Percentiles rank a stretch among this genome's conserved stretches.
Evolutionary conservation across 139 green algal species (phyloP).

Genomic region (Micractinium conductrix): DNA sequence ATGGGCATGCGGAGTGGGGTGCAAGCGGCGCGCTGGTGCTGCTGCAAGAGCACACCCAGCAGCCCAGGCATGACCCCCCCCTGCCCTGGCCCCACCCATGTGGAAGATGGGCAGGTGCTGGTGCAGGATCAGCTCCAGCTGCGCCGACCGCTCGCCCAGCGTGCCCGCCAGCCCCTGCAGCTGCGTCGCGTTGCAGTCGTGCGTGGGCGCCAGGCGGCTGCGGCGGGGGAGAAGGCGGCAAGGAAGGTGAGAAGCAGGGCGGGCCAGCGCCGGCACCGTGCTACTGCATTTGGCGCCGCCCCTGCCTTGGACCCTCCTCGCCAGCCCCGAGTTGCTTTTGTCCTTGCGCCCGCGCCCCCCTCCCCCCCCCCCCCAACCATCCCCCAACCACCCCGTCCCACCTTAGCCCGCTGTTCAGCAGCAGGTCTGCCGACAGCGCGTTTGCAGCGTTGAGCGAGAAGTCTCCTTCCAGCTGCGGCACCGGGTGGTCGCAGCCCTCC

Average conservation of each 20-base stretch:
- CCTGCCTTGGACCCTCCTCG: too few relatives aligned
- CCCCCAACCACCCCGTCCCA: background rate
- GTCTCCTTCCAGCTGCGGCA: slow-evolving; percentile 78
- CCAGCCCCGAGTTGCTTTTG: background rate
- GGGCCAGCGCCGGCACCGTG: background rate
- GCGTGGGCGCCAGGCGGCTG: slow-evolving; percentile 67
- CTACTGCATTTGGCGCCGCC: background rate
- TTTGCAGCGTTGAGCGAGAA: slow-evolving; percentile 90
- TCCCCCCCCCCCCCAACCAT: background rate
- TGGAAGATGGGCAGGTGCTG: slow-evolving; percentile 92
- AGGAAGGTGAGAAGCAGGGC: background rate
- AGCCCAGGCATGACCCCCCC: too few relatives aligned
- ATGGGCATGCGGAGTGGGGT: too few relatives aligned
- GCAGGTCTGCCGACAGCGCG: slow-evolving; percentile 60
- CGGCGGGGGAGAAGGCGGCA: background rate
- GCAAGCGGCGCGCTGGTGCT: too few relatives aligned
- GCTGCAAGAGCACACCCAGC: too few relatives aligned
- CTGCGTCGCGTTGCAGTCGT: slow-evolving; percentile 85
- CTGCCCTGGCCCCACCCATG: background rate
- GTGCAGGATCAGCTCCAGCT: slow-evolving; percentile 80
- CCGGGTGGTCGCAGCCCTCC: slow-evolving; percentile 6
- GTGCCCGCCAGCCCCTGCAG: slow-evolving; percentile 45
- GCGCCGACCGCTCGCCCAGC: slow-evolving; percentile 28
- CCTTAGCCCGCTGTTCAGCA: slow-evolving; percentile 61
- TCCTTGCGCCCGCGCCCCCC: too few relatives aligned